Conservation (phyloP, 2,329 filamentous ascomycete genomes). For the Verticillium nubilum region DNA sequence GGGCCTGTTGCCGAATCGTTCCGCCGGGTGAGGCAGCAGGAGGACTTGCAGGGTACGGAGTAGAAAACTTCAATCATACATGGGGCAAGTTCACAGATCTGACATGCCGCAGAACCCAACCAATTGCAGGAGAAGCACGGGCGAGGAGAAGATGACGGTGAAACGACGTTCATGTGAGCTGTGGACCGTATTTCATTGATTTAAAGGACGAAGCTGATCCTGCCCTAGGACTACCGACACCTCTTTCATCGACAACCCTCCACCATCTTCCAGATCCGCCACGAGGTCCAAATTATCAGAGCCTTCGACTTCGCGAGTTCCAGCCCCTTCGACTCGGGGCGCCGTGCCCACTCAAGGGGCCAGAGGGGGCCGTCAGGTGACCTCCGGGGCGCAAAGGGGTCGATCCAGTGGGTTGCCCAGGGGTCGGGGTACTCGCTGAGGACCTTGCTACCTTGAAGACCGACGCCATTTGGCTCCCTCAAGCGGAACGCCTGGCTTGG, state of each 20-base stretch:
- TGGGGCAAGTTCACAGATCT: neutral
- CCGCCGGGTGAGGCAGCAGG: slow-evolving; percentile 55
- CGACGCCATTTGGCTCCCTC: neutral
- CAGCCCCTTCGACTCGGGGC: slow-evolving; percentile 32
- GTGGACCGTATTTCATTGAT: neutral
- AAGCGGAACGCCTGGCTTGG: neutral
- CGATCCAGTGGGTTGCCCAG: slow-evolving; percentile 42
- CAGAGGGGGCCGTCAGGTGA: slow-evolving; percentile 18
- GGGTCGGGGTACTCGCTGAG: slow-evolving; percentile 40
- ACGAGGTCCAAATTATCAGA: slow-evolving; percentile 39
- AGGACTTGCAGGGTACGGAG: slow-evolving; percentile 33
- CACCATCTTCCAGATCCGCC: slow-evolving; percentile 44
- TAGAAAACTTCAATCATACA: neutral
- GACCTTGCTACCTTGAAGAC: neutral
- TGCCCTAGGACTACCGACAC: slow-evolving; percentile 75
- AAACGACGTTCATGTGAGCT: slow-evolving; percentile 77
- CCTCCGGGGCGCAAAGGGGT: slow-evolving; percentile 26
- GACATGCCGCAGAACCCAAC: neutral
- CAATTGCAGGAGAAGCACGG: slow-evolving; percentile 19
- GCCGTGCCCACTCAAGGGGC: slow-evolving; percentile 26
- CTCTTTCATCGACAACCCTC: slow-evolving; percentile 82
- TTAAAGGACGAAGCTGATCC: neutral
- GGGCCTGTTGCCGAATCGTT: slow-evolving; percentile 83
- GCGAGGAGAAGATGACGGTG: slow-evolving; percentile 42
- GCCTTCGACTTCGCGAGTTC: slow-evolving; percentile 35